Evolutionary conservation across 805 yeast species (phyloP), one percentile per base, ranked within the genome.

Genomic region (Limtongia smithiae): DNA sequence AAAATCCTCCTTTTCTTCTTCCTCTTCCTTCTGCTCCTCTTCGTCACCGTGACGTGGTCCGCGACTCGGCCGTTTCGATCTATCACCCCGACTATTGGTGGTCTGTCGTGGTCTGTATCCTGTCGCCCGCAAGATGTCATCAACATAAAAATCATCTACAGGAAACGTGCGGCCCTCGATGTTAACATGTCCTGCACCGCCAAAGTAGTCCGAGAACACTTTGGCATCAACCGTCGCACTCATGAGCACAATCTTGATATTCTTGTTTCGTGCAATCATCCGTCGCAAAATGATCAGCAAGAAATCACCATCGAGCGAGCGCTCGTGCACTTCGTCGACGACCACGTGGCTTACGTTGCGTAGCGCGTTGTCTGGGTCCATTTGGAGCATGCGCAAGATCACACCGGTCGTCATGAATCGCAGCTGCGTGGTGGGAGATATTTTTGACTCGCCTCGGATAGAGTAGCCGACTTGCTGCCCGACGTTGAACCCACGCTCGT

Each of bases 151-250:
- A 61, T 89, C 96, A 42, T 78, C 65, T 22, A 91, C 94, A 0
- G 98, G 97, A 65, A 85, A 91, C 0, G 97, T 93, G 57, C 97
- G 74, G 0, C 98, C 98, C 59, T 83, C 86, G 50, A 91, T 89
- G 64, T 89, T 96, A 30, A 83, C 75, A 55, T 84, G 87, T 14
- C 82, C 81, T 12, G 79, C 65, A 2, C 68, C 70, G 2, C 70
- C 69, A 64, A 91, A 91, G 61, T 84, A 91, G 22, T 74, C 71
- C 45, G 76, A 72, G 68, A 89, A 91, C 36, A 77, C 72, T 8
- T 74, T 73, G 1, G 82, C 76, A 61, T 87, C 85, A 37, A 91
- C 90, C 0, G 97, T 91, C 3, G 55, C 55, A 40, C 55, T 85
- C 97, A 93, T 91, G 43, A 93, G 72, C 8, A 91, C 75, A 28